These are phyloP conservation scores for Cyanidiococcus yangmingshanensis DNA, from an alignment of 23 red algal species.

Conservation along the genomic window DNA sequence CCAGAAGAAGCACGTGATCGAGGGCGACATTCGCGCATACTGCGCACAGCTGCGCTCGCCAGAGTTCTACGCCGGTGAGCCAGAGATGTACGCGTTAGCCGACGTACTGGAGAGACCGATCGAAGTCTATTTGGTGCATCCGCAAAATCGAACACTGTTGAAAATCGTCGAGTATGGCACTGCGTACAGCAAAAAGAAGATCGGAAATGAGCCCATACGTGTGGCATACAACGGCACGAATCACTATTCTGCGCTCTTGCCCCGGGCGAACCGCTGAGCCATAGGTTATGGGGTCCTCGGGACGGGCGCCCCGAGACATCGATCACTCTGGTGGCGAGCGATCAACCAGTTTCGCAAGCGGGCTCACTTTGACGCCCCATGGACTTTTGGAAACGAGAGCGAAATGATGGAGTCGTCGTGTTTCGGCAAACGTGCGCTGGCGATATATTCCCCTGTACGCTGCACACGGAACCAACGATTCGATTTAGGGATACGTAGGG, in stretches of 20 bases:
- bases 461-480: no score
- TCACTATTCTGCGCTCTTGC: conserved; percentile 73
- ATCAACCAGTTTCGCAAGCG: no score
- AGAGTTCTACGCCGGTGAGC: conserved; percentile 79
- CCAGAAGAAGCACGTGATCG: conserved; percentile 44
- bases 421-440: no score
- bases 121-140: conserved; percentile 49
- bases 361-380: no score
- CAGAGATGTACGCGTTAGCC: conserved; percentile 72
- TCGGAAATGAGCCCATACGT: conserved; percentile 28
- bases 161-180: conserved; percentile 87
- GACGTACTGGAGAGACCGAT: conserved; percentile 69
- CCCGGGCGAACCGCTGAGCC: background rate
- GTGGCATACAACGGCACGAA: conserved; percentile 74
- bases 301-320: no score
- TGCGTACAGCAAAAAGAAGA: conserved; percentile 28
- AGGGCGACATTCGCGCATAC: conserved; percentile 65
- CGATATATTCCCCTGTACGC: no score
- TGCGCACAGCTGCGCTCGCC: conserved; percentile 56
- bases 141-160: conserved; percentile 20
- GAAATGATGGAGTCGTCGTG: no score
- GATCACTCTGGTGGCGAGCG: no score
- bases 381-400: no score
- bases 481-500: no score
- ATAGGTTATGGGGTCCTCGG: background rate